phyloP scores from a whole-genome alignment of 202 grass and related monocot species.

The Setaria viridis region DNA sequence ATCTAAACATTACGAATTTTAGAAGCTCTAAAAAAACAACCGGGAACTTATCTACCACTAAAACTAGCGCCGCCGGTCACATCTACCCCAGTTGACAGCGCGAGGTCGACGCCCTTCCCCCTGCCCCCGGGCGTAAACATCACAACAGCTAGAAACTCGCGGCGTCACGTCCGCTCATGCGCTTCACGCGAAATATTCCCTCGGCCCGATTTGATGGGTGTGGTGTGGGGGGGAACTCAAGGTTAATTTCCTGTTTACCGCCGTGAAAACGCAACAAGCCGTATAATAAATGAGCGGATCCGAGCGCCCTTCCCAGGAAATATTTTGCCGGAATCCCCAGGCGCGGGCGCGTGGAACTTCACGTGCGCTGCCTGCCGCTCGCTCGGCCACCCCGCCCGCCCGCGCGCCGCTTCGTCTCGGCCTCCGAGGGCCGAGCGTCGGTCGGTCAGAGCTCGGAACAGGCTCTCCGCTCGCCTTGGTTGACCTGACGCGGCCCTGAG shows the following conservation, averaged over 20 bases:
- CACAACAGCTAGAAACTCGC: neutral
- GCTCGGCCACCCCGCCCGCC: neutral
- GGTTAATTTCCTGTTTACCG: neutral
- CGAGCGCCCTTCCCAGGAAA: constrained; percentile 49
- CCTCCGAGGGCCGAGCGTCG: neutral
- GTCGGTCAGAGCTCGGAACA: constrained; percentile 3
- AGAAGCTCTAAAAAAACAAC: too few species aligned
- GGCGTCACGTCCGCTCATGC: constrained; percentile 15
- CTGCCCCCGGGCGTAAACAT: too few species aligned
- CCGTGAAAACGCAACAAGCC: constrained; percentile 4
- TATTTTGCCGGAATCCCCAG: constrained; percentile 63
- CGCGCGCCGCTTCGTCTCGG: constrained; percentile 10
- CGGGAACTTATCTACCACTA: too few species aligned
- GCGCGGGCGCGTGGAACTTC: constrained; percentile 28
- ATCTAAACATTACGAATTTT: too few species aligned
- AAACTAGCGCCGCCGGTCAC: constrained; percentile 10
- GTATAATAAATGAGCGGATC: constrained; percentile 40
- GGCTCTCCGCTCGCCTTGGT: too few species aligned
- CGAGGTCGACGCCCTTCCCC: too few species aligned
- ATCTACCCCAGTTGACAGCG: neutral
- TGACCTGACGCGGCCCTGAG: too few species aligned
- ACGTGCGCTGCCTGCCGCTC: constrained; percentile 32
- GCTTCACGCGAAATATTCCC: neutral
- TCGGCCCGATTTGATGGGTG: neutral
- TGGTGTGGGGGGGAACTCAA: too few species aligned